Evolutionary conservation across 1,284 basidiomycete species (phyloP).

Genomic region (Heterobasidion occidentale): DNA sequence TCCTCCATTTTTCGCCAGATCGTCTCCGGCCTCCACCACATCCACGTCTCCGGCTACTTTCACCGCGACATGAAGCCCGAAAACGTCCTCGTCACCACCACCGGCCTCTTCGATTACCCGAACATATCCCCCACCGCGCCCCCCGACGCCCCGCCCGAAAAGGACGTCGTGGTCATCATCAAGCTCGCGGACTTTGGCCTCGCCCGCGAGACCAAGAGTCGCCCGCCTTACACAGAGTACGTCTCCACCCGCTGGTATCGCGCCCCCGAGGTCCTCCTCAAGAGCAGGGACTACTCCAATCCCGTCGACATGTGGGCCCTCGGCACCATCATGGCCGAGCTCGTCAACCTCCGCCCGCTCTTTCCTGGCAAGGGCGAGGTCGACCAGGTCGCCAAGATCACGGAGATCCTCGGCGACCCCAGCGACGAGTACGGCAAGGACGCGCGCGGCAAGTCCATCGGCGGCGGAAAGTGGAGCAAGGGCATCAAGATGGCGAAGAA

Average conservation of each 20-base stretch:
- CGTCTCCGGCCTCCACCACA: conserved; percentile 85
- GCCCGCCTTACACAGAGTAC: conserved; percentile 97
- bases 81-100: conserved; percentile 99
- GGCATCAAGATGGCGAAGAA: conserved; percentile 83
- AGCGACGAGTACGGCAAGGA: conserved; percentile 78
- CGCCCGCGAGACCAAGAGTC: conserved; percentile 83
- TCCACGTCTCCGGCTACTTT: conserved; percentile 91
- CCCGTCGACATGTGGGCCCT: conserved; percentile 99
- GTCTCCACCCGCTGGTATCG: conserved; percentile 99
- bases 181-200: conserved; percentile 99
- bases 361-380: conserved; percentile 97
- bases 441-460: conserved; percentile 57
- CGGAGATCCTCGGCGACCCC: conserved; percentile 91
- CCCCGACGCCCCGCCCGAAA: conserved; percentile 62
- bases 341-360: conserved; percentile 90
- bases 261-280: conserved; percentile 92
- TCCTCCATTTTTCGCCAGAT: conserved; percentile 95
- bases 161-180: conserved; percentile 94
- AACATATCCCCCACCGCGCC: conserved; percentile 57
- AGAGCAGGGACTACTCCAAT: conserved; percentile 88
- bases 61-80: conserved; percentile 99
- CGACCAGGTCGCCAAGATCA: conserved; percentile 90
- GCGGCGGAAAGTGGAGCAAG: conserved; percentile 84
- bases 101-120: conserved; percentile 92
- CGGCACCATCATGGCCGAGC: conserved; percentile 96